Evolutionary conservation across 257 asterid species (phyloP).

Genomic region (Asclepias syriaca): DNA sequence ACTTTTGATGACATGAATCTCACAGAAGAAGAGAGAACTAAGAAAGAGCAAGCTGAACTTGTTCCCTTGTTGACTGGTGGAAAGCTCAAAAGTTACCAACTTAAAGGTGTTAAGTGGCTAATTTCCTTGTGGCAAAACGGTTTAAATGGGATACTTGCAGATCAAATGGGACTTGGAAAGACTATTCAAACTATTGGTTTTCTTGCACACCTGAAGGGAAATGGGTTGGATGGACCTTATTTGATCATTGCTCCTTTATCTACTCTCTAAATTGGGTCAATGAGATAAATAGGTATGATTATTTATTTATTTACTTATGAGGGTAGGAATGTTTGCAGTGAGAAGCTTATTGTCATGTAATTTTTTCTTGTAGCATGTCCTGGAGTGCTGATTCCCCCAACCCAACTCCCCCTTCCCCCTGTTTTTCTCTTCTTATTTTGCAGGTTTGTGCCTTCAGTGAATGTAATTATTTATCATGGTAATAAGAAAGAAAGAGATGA

Average conservation of each 20-base stretch:
- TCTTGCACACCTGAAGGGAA: conserved; percentile 95
- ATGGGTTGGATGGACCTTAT: conserved; percentile 91
- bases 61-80: conserved; percentile 96
- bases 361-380: not conserved
- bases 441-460: conserved; percentile 77
- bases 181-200: conserved; percentile 94
- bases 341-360: not conserved
- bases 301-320: not conserved
- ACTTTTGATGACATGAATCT: conserved; percentile 55
- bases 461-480: conserved; percentile 85
- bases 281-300: conserved; percentile 63
- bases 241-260: conserved; percentile 92
- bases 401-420: not conserved
- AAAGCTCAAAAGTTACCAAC: conserved; percentile 78
- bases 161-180: conserved; percentile 99
- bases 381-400: not conserved
- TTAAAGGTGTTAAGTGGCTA: conserved; percentile 98
- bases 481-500: conserved; percentile 63
- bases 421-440: conserved; percentile 6
- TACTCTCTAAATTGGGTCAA: conserved; percentile 91
- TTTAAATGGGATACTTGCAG: conserved; percentile 94
- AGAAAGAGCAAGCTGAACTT: conserved; percentile 82
- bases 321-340: not conserved
- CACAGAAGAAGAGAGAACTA: conserved; percentile 63
- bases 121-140: conserved; percentile 99